Conservation (phyloP, 2,329 filamentous ascomycete species). For the Lachnellula suecica region DNA sequence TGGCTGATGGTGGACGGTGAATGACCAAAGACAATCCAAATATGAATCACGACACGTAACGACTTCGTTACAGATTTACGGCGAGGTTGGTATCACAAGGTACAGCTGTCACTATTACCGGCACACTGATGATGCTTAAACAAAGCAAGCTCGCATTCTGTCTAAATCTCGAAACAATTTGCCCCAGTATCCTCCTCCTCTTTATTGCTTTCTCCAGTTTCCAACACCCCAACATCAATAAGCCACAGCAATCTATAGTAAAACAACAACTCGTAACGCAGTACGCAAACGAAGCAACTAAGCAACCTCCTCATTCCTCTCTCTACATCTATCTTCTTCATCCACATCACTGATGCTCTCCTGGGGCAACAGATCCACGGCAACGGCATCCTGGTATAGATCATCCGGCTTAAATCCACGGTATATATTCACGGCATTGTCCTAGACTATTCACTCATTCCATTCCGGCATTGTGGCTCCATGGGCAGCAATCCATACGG, state of each 20-base stretch:
- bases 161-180: no score
- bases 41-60: no score
- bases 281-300: background rate
- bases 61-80: no score
- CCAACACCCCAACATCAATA: background rate
- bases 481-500: conserved; percentile 7
- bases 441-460: conserved; percentile 1
- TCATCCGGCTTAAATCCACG: conserved; percentile 2
- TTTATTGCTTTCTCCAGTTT: no score
- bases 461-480: conserved; percentile 7
- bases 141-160: no score
- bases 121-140: no score
- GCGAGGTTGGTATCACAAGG: no score
- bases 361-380: background rate
- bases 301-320: background rate
- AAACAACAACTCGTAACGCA: background rate
- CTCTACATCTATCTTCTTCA: background rate
- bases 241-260: background rate
- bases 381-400: background rate
- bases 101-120: no score
- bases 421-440: conserved; percentile 1
- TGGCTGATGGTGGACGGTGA: no score
- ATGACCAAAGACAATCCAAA: no score
- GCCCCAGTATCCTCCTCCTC: no score
- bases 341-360: background rate